Evolutionary conservation across 1,284 basidiomycete species (phyloP), one percentile per base, ranked within the genome.

Genomic region (Schizophyllum commune): DNA sequence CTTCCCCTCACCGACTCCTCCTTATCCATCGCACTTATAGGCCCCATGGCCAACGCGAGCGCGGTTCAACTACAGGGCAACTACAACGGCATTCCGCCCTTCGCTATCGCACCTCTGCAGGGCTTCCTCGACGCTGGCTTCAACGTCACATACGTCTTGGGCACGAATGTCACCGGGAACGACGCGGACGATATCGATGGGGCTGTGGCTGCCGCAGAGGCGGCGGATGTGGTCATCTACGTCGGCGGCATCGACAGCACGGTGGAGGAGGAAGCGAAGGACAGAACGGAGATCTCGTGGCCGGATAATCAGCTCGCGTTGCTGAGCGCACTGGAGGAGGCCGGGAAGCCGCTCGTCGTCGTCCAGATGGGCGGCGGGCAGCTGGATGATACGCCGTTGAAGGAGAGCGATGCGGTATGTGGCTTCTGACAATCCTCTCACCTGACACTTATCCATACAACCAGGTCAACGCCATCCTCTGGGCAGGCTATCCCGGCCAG

Each of bases 171-270:
- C 4, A 76, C 71, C 19, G 65, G 62, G 22, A 55, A 52, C n/a
- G 69, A 71, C 47, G 79, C 75, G 4, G 68, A 69, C 52, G 78
- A 78, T 1, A 83, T 84, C 65, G 73, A 76, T 32, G 89, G 84
- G 1, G 90, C 90, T 3, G 68, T 82, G 22, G 74, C 84, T 5
- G 89, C 89, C 8, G 84, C 85, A 11, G 73, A 78, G 32, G 84
- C 86, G 63, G 86, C 81, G 32, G 80, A 84, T 62, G 78, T 72
- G 13, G 68, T 90, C 32, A 77, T 83, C 55, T 86, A 83, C 63
- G 79, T 86, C 52, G 89, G 87, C 21, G 75, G 83, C 27, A 78
- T 87, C 62, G 74, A 83, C 68, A 65, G 79, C 65, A 71, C 77
- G 61, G 71, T 88, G 64, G 79, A 85, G 71, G 71, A 76, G 61